A percentile compares a stretch with the other conserved stretches of the same genome.
Evolutionary conservation across 768 basidiomycete genomes (phyloP).

Genomic region (Mycena indigotica): DNA sequence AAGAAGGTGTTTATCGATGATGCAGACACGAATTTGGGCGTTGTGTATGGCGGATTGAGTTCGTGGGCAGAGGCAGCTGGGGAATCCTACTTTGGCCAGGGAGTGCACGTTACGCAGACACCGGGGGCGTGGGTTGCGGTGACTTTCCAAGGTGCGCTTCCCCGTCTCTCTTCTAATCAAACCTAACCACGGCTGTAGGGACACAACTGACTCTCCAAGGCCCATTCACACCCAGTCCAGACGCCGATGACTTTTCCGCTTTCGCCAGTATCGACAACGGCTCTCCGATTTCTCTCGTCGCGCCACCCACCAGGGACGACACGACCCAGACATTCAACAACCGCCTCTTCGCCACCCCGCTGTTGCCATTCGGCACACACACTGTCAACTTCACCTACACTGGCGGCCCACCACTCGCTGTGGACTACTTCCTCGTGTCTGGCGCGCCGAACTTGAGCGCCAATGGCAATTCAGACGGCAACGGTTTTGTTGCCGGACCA

Average conservation of each 20-base stretch:
- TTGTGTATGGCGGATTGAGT: too few species aligned
- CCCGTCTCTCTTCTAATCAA: background rate
- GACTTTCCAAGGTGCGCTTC: background rate
- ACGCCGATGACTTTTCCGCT: background rate
- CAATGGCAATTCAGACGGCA: background rate
- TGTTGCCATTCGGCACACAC: background rate
- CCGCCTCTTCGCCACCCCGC: background rate
- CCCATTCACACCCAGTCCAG: background rate
- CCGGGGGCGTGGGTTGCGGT: background rate
- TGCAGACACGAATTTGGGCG: background rate
- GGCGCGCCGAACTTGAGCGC: background rate
- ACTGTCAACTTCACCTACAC: background rate
- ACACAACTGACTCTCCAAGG: background rate
- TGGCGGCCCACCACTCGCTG: background rate
- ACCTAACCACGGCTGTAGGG: background rate
- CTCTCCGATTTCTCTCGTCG: background rate
- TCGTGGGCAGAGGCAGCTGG: background rate
- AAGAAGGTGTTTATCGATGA: conserved; percentile 1
- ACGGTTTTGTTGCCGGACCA: background rate
- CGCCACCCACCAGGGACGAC: background rate
- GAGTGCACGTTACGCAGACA: background rate
- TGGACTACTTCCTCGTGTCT: background rate
- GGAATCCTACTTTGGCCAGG: background rate
- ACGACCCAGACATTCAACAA: background rate
- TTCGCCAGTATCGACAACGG: background rate